Evolutionary conservation across 495 filamentous ascomycete species (phyloP), one percentile per base, ranked within the genome.

Genomic region (Penicillium subrubescens): DNA sequence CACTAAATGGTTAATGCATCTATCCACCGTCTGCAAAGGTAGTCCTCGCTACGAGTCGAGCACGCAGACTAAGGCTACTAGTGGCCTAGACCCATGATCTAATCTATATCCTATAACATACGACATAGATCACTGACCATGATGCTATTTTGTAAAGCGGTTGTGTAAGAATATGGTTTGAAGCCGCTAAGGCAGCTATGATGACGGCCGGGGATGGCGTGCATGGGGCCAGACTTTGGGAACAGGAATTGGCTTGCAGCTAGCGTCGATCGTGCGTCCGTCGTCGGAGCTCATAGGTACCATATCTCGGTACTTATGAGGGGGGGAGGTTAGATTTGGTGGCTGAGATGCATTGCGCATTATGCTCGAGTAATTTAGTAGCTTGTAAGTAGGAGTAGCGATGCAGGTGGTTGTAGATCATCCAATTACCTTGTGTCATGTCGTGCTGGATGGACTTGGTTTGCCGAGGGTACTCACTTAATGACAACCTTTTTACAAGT

Each of bases 91-190:
- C 48, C 48, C 12, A 25, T 17, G 25, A 3, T 11, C 43, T 46
- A 46, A 27, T 17, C 23, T 27, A 29, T 17, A 19, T 27, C 48
- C 23, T 27, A 29, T 17, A 19, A 15, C 48, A 29, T 29, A 51
- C 23, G 48, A 25, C 5, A 8, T 31, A 10, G 1, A 17, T 29
- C 23, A 29, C 21, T 10, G 17, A 10, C 5, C 3, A 55, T 55
- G 52, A 34, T 55, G 33, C 11, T 19, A 55, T 55, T 33, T 33
- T 19, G 52, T 55, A 55, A 55, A 34, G 43, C 27, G 8, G 55
- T 63, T 50, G 23, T 57, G 61, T 63, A 57, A 63, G 41, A 48
- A 56, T 57, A 51, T 52, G 48, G 39, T 44, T 62, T 48, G 41
- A 51, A 44, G 52, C 35, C 37, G 31, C 17, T 34, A 46, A 21